Evolutionary conservation across 2,329 filamentous ascomycete species (phyloP), one percentile per base, ranked within the genome.

Genomic region (Fonsecaea nubica): DNA sequence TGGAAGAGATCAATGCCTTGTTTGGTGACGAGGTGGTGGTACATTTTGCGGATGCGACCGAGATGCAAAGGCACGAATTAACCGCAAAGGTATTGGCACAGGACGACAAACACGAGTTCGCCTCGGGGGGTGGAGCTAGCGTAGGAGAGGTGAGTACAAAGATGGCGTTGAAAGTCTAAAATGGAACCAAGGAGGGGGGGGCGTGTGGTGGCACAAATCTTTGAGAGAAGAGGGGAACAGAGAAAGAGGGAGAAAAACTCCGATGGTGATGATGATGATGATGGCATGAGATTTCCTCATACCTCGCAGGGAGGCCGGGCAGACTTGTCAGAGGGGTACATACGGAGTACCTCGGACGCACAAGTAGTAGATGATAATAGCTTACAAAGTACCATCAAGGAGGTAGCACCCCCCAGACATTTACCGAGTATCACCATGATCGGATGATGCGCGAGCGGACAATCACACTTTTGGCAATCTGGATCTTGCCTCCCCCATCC

Each of bases 21-120:
- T 69, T 67, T 12, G 65, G 61, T 50, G 73, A 69, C 13, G 63
- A 66, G 45, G 63, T 67, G 7, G 69, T 69, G 36, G 66, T 69
- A 12, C 66, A 69, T 61, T 63, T 68, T 25, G 52, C 65, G 18
- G 65, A 68, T 45, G 65, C 62, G 0, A 80, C 79, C 0, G 81
- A 82, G 21, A 77, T 77, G 55, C 67, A 69, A 35, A 54, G 62
- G 25, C 62, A 66, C 40, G 64, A 67, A 18, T 38, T 65, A 32
- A 53, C 67, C 6, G 57, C 60, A 12, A 66, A 64, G 57, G 48
- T 69, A 10, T 53, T 64, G 53, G 67, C 64, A 13, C 63, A 69
- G 38, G 67, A 66, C 21, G 64, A 69, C 36, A 58, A 63, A 50
- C 55, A 54, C 42, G 67, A 66, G 36, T 64, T 52, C 33, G 56